These are phyloP conservation scores for Chamaecrista fasciculata DNA, from an alignment of 306 rosid species.

Conservation along the genomic window DNA sequence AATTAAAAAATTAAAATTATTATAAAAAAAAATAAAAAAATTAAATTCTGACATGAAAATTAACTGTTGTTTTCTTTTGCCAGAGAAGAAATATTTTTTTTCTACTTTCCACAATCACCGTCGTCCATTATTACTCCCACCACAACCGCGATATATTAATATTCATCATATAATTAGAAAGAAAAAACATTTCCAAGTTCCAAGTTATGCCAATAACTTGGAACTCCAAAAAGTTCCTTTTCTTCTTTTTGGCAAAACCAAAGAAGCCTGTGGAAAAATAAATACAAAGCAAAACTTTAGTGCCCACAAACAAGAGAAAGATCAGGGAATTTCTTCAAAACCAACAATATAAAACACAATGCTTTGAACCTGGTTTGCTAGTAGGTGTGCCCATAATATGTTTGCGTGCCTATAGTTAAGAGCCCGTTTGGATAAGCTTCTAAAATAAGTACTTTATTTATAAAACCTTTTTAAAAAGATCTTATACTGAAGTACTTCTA, in stretches of 20 bases:
- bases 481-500: too few species aligned
- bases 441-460: too few species aligned
- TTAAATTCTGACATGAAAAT: background rate
- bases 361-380: background rate
- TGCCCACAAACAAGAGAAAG: background rate
- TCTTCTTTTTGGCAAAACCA: background rate
- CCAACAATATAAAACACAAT: background rate
- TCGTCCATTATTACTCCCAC: background rate
- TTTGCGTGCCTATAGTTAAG: background rate
- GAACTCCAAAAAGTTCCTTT: background rate
- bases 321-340: background rate
- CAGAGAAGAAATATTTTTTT: background rate
- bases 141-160: background rate
- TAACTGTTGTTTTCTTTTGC: background rate
- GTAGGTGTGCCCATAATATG: background rate
- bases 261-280: background rate
- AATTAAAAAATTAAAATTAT: too few species aligned
- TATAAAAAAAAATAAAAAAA: too few species aligned
- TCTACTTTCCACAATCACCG: too few species aligned
- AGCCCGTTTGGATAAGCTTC: too few species aligned
- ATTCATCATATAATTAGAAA: background rate
- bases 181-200: background rate
- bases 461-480: too few species aligned
- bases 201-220: too few species aligned
- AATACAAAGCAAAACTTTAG: background rate